phyloP scores from a whole-genome alignment of 2,329 filamentous ascomycete genomes.

The Paecilomyces niveus region DNA sequence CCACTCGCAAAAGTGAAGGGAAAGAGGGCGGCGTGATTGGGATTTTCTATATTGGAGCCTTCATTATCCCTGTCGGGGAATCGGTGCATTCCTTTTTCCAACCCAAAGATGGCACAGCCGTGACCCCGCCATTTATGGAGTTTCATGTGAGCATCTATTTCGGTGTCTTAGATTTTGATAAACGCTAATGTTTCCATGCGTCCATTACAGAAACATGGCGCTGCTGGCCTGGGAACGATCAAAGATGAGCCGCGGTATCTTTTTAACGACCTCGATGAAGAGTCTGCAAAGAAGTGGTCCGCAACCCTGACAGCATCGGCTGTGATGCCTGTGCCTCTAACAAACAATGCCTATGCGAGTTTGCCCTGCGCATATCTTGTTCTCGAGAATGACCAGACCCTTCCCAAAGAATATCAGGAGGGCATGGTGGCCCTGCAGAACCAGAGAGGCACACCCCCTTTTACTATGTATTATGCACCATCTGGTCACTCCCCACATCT shows the following conservation, averaged over 20 bases:
- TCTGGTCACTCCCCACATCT: conserved; percentile 26
- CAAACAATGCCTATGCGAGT: conserved; percentile 22
- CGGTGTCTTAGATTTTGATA: background rate
- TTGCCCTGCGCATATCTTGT: conserved; percentile 29
- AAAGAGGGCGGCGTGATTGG: conserved; percentile 18
- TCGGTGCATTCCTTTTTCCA: conserved; percentile 24
- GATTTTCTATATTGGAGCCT: conserved; percentile 21
- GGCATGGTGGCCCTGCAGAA: conserved; percentile 20
- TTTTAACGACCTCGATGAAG: conserved; percentile 20
- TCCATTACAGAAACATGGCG: conserved; percentile 9
- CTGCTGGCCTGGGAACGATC: conserved; percentile 15
- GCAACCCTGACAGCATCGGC: conserved; percentile 18
- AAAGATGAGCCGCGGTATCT: conserved; percentile 17
- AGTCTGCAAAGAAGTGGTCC: conserved; percentile 16
- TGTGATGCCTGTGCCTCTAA: conserved; percentile 17
- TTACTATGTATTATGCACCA: conserved; percentile 17
- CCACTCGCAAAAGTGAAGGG: conserved; percentile 9
- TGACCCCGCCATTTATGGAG: conserved; percentile 16
- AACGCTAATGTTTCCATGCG: background rate
- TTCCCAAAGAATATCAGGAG: conserved; percentile 26
- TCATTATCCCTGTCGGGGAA: conserved; percentile 23
- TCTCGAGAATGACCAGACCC: conserved; percentile 18
- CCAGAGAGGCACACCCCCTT: conserved; percentile 10
- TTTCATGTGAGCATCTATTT: conserved; percentile 17
- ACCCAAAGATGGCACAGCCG: conserved; percentile 15